A percentile compares a stretch with the other conserved stretches of the same genome.
phyloP scores from a whole-genome alignment of 208 protist species.

The Crithidia sp. region DNA sequence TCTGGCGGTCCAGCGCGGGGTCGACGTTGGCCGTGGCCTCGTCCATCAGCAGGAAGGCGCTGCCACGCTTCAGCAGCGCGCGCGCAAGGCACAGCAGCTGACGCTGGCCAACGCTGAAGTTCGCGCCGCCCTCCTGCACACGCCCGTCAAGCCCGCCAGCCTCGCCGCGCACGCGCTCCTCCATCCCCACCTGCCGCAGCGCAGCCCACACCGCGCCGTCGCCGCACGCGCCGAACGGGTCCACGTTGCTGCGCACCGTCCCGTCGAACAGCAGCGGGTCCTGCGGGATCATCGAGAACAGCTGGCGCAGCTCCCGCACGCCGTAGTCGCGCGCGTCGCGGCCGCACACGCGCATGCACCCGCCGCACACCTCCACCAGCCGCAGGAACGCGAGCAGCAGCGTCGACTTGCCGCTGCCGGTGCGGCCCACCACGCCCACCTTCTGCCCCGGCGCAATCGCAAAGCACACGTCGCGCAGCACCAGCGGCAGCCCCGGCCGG shows the following conservation, averaged over 20 bases:
- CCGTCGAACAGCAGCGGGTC: slow-evolving; percentile 84
- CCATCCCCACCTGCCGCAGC: slow-evolving; percentile 55
- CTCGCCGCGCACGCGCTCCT: slow-evolving; percentile 30
- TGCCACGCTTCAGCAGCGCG: slow-evolving; percentile 58
- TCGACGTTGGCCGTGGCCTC: slow-evolving; percentile 80
- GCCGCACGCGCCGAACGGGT: slow-evolving; percentile 52
- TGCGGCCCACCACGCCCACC: too few relatives aligned
- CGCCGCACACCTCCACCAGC: slow-evolving; percentile 60
- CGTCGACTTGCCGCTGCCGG: too few relatives aligned
- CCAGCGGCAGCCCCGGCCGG: slow-evolving; percentile 13
- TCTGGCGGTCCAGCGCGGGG: slow-evolving; percentile 52
- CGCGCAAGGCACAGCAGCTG: slow-evolving; percentile 78
- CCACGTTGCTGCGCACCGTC: slow-evolving; percentile 76
- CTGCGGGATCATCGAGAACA: slow-evolving; percentile 86
- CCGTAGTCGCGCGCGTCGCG: slow-evolving; percentile 36
- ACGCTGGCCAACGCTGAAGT: slow-evolving; percentile 78
- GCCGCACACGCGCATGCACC: slow-evolving; percentile 50
- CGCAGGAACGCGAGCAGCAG: slow-evolving; percentile 25
- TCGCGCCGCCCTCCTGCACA: slow-evolving; percentile 63
- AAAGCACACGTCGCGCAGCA: too few relatives aligned
- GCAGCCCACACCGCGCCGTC: slow-evolving; percentile 54
- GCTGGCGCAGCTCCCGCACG: slow-evolving; percentile 53
- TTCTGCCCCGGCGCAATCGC: too few relatives aligned
- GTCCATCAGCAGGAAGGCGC: slow-evolving; percentile 75
- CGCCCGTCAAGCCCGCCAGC: slow-evolving; percentile 37